Conservation (phyloP, 345 rosid species). For the Sisymbrium altissimum region DNA sequence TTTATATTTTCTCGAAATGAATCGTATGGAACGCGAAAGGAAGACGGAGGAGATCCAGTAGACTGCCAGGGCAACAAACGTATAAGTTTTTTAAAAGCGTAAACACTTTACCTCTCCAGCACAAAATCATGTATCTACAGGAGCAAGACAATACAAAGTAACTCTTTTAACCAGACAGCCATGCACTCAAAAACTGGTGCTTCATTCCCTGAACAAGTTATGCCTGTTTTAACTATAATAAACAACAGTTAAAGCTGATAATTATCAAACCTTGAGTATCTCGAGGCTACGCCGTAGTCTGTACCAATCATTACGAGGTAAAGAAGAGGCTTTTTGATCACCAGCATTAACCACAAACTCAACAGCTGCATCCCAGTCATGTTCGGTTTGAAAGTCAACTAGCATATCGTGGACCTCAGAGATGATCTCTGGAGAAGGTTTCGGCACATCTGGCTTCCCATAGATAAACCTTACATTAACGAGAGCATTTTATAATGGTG, state of each 20-base stretch:
- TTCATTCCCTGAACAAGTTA: not conserved
- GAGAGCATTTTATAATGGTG: not conserved
- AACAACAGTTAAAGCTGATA: conserved; percentile 4
- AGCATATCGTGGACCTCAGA: conserved; percentile 62
- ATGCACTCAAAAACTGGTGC: not conserved
- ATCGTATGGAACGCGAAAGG: conserved; percentile 75
- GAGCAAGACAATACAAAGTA: not conserved
- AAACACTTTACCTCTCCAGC: not conserved
- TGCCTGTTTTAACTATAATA: not conserved
- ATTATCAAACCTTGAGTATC: conserved; percentile 68
- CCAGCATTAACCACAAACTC: conserved; percentile 74
- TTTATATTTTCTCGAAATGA: conserved; percentile 54
- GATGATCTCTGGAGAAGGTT: conserved; percentile 65
- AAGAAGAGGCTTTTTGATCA: conserved; percentile 54
- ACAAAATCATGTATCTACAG: not conserved
- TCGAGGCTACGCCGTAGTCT: conserved; percentile 88
- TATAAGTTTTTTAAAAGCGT: not conserved
- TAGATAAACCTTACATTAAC: conserved; percentile 58
- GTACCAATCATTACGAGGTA: conserved; percentile 88
- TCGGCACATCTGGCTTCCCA: conserved; percentile 92
- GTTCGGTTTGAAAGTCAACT: conserved; percentile 49
- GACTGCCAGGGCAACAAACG: conserved; percentile 55
- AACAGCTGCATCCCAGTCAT: conserved; percentile 84
- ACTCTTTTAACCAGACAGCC: conserved; percentile 1
- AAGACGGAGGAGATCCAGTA: conserved; percentile 84